Evolutionary conservation across 192 early-diverging fungal species (phyloP).

Genomic region (Physocladia obscura): DNA sequence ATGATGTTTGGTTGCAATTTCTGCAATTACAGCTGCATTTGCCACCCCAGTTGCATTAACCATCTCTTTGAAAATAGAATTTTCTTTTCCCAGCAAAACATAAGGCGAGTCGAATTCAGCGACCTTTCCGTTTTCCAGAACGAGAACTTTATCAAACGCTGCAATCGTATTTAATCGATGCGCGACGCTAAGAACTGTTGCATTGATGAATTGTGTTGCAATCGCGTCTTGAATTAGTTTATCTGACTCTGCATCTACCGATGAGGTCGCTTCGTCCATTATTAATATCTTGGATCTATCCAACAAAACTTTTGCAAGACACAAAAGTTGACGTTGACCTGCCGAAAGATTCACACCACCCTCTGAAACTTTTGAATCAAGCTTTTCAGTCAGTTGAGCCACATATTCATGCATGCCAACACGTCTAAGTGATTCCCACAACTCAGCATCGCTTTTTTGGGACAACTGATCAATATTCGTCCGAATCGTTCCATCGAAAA

Average conservation of each 20-base stretch:
- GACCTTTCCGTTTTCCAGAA: constrained; percentile 48
- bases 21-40: constrained; percentile 17
- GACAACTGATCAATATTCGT: constrained; percentile 73
- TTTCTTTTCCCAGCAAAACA: constrained; percentile 46
- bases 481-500: constrained; percentile 62
- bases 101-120: constrained; percentile 55
- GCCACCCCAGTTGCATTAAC: constrained; percentile 41
- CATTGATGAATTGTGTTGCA: constrained; percentile 25
- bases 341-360: constrained; percentile 76
- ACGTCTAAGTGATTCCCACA: constrained; percentile 57
- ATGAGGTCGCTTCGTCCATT: constrained; percentile 44
- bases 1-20: constrained; percentile 22
- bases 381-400: constrained; percentile 28
- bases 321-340: constrained; percentile 73
- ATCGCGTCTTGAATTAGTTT: constrained; percentile 28
- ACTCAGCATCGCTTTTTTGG: constrained; percentile 58
- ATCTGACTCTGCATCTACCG: constrained; percentile 36
- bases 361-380: constrained; percentile 64
- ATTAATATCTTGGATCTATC: constrained; percentile 33
- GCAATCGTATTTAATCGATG: constrained; percentile 73
- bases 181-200: constrained; percentile 73
- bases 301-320: constrained; percentile 38
- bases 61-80: constrained; percentile 32
- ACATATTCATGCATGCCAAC: constrained; percentile 47
- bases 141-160: constrained; percentile 55